Conservation (phyloP, 1,139 yeast genomes). For the Candida anutae region DNA sequence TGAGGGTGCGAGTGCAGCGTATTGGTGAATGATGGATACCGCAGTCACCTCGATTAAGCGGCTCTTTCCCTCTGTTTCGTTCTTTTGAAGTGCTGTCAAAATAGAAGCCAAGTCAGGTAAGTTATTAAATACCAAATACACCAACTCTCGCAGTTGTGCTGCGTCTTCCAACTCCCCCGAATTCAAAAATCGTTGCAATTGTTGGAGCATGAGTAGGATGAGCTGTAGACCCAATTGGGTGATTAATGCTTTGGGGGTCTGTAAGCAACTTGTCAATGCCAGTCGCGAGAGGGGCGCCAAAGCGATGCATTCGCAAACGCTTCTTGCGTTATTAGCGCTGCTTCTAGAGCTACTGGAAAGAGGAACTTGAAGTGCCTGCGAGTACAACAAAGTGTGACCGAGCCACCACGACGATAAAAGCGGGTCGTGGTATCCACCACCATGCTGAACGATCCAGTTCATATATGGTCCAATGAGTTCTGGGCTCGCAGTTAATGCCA, state of each 20-base stretch:
- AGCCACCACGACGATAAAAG: slow-evolving; percentile 75
- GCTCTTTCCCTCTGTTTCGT: slow-evolving; percentile 5
- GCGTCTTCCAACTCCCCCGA: slow-evolving; percentile 19
- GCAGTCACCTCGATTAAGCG: slow-evolving; percentile 20
- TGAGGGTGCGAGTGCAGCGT: slow-evolving; percentile 15
- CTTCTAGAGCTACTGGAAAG: slow-evolving; percentile 6
- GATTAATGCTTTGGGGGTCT: slow-evolving; percentile 44
- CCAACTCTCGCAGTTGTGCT: slow-evolving; percentile 17
- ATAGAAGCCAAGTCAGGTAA: slow-evolving; percentile 23
- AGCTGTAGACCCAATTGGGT: slow-evolving; percentile 61
- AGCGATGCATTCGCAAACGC: slow-evolving; percentile 46
- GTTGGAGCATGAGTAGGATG: slow-evolving; percentile 46
- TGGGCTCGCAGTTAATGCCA: slow-evolving; percentile 47
- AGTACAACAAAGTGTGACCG: slow-evolving; percentile 57
- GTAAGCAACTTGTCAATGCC: slow-evolving; percentile 52
- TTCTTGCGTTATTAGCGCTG: slow-evolving; percentile 9
- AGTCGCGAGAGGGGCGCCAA: slow-evolving; percentile 62
- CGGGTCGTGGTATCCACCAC: slow-evolving; percentile 63
- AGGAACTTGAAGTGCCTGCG: slow-evolving; percentile 49
- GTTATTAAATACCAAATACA: slow-evolving; percentile 20
- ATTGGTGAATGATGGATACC: slow-evolving; percentile 16
- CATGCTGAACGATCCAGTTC: slow-evolving; percentile 44
- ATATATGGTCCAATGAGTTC: slow-evolving; percentile 74
- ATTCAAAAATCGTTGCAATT: slow-evolving; percentile 32
- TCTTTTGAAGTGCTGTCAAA: slow-evolving; percentile 11